A percentile compares a stretch with the other conserved stretches of the same genome.
These are phyloP conservation scores for Leishmania arabica DNA, from an alignment of 208 protist species.

Conservation along the genomic window DNA sequence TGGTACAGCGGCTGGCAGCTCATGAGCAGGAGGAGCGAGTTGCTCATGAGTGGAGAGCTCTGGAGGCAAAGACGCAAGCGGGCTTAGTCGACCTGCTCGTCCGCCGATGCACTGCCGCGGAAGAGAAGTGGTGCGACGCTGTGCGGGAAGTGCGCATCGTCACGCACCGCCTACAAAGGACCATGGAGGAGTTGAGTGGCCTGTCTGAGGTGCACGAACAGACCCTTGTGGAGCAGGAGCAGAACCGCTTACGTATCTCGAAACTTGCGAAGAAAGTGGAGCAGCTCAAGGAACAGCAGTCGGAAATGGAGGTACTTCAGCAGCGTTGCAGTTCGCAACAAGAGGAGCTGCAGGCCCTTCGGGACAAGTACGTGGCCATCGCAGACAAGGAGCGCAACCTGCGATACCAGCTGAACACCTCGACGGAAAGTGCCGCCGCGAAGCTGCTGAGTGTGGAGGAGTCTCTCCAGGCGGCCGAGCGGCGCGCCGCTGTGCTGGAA, in stretches of 20 bases:
- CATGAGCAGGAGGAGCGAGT: conserved; percentile 6
- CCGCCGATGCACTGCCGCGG: conserved; percentile 24
- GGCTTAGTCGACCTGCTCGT: conserved; percentile 27
- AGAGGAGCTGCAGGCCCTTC: conserved; percentile 25
- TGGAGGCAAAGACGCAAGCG: not conserved
- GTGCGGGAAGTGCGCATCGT: conserved; percentile 13
- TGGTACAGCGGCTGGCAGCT: conserved; percentile 7
- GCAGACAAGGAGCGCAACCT: conserved; percentile 28
- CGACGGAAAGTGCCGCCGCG: conserved; percentile 3
- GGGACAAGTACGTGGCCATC: conserved; percentile 21
- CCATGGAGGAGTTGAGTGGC: conserved; percentile 2
- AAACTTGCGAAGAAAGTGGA: conserved; percentile 27
- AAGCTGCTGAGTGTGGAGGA: conserved; percentile 17
- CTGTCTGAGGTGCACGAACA: conserved; percentile 1
- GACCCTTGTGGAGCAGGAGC: conserved; percentile 10
- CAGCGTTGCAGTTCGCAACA: conserved; percentile 18
- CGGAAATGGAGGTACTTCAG: conserved; percentile 19
- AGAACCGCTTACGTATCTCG: conserved; percentile 15
- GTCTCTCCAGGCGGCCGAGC: conserved; percentile 11
- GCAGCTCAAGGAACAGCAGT: conserved; percentile 15
- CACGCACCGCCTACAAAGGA: not conserved
- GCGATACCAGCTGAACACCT: conserved; percentile 23
- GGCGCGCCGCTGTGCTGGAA: conserved; percentile 19
- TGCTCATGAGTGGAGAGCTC: not conserved
- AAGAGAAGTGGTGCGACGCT: conserved; percentile 19